Conservation (phyloP, 164 flowering plant species). For the Kalanchoe fedtschenkoi region DNA sequence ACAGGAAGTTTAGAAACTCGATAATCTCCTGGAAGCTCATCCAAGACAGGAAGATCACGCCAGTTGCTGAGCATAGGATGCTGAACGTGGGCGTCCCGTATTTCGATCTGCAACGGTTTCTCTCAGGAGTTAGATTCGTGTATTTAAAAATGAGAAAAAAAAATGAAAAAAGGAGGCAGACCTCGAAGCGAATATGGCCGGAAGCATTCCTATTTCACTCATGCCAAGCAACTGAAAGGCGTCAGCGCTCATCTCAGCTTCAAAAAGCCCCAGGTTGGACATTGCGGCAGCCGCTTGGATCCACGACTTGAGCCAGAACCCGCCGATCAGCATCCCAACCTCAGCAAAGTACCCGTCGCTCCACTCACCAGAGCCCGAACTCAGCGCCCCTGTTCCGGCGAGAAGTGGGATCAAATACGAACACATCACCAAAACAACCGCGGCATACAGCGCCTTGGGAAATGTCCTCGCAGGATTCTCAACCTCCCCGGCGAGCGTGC, state of each 20-base stretch:
- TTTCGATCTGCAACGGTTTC: slow-evolving; percentile 46
- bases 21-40: slow-evolving; percentile 87
- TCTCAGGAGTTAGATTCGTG: neutral
- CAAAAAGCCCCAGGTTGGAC: slow-evolving; percentile 88
- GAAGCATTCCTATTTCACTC: slow-evolving; percentile 94
- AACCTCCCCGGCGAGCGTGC: slow-evolving; percentile 81
- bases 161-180: slow-evolving; percentile 13
- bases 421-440: slow-evolving; percentile 54
- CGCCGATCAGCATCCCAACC: slow-evolving; percentile 78
- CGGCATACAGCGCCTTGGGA: slow-evolving; percentile 71
- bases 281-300: slow-evolving; percentile 84
- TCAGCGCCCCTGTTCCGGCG: slow-evolving; percentile 79
- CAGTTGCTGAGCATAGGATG: slow-evolving; percentile 81
- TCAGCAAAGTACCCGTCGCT: slow-evolving; percentile 89
- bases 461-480: slow-evolving; percentile 60
- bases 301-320: slow-evolving; percentile 82
- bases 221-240: slow-evolving; percentile 85
- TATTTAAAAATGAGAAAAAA: neutral
- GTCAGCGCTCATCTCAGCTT: slow-evolving; percentile 91
- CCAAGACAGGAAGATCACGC: slow-evolving; percentile 85
- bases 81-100: slow-evolving; percentile 82
- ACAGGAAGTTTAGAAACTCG: slow-evolving; percentile 77
- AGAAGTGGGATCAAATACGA: slow-evolving; percentile 76
- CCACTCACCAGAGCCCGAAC: slow-evolving; percentile 45
- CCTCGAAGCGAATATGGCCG: slow-evolving; percentile 58